Evolutionary conservation across 2,329 filamentous ascomycete genomes (phyloP).

Genomic region (Lasiodiplodia citricola): DNA sequence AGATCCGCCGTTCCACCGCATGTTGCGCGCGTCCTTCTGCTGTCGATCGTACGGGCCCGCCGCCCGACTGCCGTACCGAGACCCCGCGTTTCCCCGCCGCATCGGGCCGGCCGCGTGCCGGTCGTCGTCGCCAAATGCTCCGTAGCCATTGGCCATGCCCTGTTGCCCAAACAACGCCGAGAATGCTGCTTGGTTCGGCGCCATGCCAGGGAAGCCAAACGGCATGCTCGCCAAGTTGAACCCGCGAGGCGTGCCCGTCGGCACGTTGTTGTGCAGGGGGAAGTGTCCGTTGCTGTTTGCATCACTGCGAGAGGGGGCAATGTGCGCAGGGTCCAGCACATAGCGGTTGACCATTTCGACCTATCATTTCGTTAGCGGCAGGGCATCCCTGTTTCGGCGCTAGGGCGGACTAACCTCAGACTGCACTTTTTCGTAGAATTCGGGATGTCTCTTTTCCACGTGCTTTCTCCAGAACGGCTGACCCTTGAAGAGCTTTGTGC

Average conservation of each 20-base stretch:
- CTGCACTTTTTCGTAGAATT: conserved; percentile 82
- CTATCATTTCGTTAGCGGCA: conserved; percentile 51
- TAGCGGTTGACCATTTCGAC: conserved; percentile 92
- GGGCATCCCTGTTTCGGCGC: conserved; percentile 30
- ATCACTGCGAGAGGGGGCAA: conserved; percentile 90
- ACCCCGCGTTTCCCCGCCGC: conserved; percentile 41
- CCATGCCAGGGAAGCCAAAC: conserved; percentile 63
- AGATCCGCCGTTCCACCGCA: conserved; percentile 52
- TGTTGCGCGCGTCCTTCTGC: conserved; percentile 49
- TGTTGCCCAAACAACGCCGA: conserved; percentile 56
- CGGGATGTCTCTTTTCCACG: conserved; percentile 90
- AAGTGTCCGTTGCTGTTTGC: conserved; percentile 96
- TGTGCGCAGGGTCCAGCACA: conserved; percentile 91
- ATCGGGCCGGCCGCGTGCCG: conserved; percentile 50
- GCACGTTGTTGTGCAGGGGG: conserved; percentile 76
- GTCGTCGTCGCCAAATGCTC: conserved; percentile 60
- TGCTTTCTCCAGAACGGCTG: conserved; percentile 98
- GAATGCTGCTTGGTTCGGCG: conserved; percentile 41
- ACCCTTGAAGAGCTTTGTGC: conserved; percentile 95
- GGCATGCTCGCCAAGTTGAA: conserved; percentile 82
- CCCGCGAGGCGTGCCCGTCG: conserved; percentile 84
- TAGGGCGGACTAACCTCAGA: conserved; percentile 70
- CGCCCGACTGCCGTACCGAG: conserved; percentile 43
- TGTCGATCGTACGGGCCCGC: conserved; percentile 49
- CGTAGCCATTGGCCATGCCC: conserved; percentile 54